These are phyloP conservation scores for Ganoderma lucidum DNA, from an alignment of 1,284 basidiomycete genomes.

Conservation along the genomic window DNA sequence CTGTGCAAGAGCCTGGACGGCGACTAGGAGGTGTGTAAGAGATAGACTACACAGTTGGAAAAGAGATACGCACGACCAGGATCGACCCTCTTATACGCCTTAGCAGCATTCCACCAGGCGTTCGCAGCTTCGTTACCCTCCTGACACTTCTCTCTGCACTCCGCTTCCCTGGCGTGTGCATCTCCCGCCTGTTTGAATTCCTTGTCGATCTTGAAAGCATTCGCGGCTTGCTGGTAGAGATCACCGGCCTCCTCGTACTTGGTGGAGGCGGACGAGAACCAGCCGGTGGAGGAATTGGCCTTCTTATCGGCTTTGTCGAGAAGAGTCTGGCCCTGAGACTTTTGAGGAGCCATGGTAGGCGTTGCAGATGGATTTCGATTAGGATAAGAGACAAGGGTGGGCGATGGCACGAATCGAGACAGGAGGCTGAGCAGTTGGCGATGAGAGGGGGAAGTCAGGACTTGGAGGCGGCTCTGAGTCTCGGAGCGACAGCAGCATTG, in stretches of 20 bases:
- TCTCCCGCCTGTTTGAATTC: conserved; percentile 91
- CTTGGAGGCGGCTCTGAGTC: background rate
- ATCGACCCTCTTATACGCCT: conserved; percentile 89
- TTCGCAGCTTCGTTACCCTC: conserved; percentile 94
- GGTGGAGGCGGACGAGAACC: conserved; percentile 83
- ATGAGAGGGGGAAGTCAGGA: conserved; percentile 8
- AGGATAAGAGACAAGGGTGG: conserved; percentile 6
- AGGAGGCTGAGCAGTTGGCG: conserved; percentile 17
- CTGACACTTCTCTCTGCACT: conserved; percentile 87
- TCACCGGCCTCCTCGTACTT: conserved; percentile 96
- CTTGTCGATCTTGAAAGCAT: conserved; percentile 95
- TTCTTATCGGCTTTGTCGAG: conserved; percentile 94
- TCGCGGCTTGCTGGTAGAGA: conserved; percentile 93
- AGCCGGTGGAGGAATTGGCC: conserved; percentile 81
- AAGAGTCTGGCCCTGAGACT: conserved; percentile 73
- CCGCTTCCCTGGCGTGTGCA: conserved; percentile 88
- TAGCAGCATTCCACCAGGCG: conserved; percentile 96
- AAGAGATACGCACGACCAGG: conserved; percentile 73
- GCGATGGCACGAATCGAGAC: background rate
- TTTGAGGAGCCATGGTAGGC: conserved; percentile 45
- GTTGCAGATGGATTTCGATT: background rate
- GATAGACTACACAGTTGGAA: background rate
- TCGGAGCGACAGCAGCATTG: background rate
- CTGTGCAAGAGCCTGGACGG: conserved; percentile 88
- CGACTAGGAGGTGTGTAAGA: conserved; percentile 61